Base-by-base conservation (phyloP, 495 filamentous ascomycete species). In the Amphirosellinia nigrospora region DNA sequence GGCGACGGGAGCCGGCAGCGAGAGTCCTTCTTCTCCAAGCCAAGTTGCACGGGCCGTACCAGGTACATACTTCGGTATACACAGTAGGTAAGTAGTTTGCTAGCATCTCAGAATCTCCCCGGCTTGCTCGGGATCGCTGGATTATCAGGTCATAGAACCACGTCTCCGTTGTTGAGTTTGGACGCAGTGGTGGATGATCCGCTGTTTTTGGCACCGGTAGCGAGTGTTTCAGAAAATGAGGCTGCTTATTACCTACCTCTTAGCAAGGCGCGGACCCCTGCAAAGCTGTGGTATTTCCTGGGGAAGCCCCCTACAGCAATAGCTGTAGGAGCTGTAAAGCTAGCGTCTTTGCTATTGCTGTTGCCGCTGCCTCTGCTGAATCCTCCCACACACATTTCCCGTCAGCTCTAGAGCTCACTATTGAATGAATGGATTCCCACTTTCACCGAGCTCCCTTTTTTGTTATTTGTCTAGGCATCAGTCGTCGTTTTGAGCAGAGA, bases 1-100 rank as follows among this genome's bases (percentile, higher is more conserved):
- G 28, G 52, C 13, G 56, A 62, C 66, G 66, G 66, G 41, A 62
- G 26, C 43, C 58, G 56, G 66, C 56, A 69, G 66, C 23, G 30
- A 45, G 61, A 32, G 46, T 48, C 34, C 66, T 19, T 48, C 52
- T 67, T 48, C 52, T 67, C n/a, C 66, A 28, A 50, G 30, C 66
- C 13, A 61, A 7, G 66, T 52, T 28, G 55, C 23, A 68, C 66
- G 21, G 43, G 45, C 52, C 56, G 21, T 26, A n/a, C n/a, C 6
- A 36, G 21, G 39, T 30, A 45, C 36, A 41, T 41, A 45, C n/a
- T n/a, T n/a, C n/a, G 58, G 58, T 23, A 28, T 63, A 30, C 9
- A n/a, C 9, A n/a, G 30, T 7, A 36, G 34, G 34, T 3, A 36
- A 7, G 34, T 36, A 36, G 41, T 46, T 48, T 45, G 30, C 41